Percentiles rank a stretch among this genome's conserved stretches.
These are phyloP conservation scores for Candida taoyuanica DNA, from an alignment of 805 yeast genomes.

Conservation along the genomic window DNA sequence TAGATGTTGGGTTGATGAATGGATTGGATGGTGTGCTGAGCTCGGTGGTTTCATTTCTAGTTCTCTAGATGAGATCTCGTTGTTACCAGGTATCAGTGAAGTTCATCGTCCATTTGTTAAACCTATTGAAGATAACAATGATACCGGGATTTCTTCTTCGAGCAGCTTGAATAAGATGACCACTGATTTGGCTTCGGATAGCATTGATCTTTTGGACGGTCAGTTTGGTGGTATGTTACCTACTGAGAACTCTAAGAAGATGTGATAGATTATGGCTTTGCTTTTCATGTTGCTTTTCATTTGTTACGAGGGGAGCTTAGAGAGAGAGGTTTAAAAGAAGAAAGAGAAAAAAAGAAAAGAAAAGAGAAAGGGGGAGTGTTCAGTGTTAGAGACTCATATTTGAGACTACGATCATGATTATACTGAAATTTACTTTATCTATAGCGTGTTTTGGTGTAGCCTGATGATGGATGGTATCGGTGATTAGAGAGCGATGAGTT, in stretches of 20 bases:
- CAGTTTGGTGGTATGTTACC: constrained; percentile 19
- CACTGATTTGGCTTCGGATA: constrained; percentile 6
- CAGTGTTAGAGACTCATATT: no score
- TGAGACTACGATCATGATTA: constrained; percentile 1
- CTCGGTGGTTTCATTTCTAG: constrained; percentile 45
- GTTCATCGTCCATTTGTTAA: constrained; percentile 3
- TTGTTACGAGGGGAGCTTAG: not conserved
- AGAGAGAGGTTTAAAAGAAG: not conserved
- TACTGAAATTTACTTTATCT: not conserved
- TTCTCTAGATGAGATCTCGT: constrained; percentile 7
- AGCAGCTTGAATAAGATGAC: not conserved
- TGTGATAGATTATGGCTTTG: constrained; percentile 6
- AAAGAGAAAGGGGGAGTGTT: no score
- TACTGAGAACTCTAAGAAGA: not conserved
- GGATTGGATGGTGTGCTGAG: constrained; percentile 62
- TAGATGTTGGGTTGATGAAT: constrained; percentile 74
- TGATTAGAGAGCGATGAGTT: no score
- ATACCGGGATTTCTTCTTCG: not conserved
- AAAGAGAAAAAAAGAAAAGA: not conserved
- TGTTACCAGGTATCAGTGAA: constrained; percentile 6
- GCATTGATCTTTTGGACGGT: constrained; percentile 21
- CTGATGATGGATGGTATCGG: no score
- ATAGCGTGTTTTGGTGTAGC: no score
- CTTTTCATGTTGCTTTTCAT: not conserved
- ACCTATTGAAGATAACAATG: not conserved